Conservation (phyloP, 305 asterid species). For the Plantago lanceolata region DNA sequence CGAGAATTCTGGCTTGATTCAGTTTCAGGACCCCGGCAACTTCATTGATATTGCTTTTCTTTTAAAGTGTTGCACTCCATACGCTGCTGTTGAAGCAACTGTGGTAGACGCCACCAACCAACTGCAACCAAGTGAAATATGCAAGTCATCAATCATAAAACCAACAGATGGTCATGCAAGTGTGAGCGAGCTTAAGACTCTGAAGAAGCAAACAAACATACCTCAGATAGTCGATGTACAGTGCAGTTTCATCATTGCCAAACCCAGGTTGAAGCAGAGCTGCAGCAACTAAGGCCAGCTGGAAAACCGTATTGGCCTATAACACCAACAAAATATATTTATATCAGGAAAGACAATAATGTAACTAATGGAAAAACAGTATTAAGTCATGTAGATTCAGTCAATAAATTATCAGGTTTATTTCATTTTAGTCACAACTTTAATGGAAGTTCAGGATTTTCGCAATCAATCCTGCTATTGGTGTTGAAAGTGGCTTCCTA, state of each 20-base stretch:
- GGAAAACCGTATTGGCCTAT: slow-evolving; percentile 84
- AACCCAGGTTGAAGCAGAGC: slow-evolving; percentile 89
- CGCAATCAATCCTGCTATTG: too few species aligned
- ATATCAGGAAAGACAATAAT: background rate
- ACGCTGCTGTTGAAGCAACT: slow-evolving; percentile 66
- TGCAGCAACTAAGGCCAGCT: slow-evolving; percentile 73
- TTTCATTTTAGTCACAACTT: background rate
- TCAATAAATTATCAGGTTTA: too few species aligned
- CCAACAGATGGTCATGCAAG: background rate
- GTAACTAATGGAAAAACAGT: too few species aligned
- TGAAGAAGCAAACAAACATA: slow-evolving; percentile 22
- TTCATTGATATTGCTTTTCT: slow-evolving; percentile 31
- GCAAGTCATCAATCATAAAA: slow-evolving; percentile 14
- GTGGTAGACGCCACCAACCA: slow-evolving; percentile 87
- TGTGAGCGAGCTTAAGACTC: background rate
- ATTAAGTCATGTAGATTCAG: too few species aligned
- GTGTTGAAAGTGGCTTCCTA: too few species aligned
- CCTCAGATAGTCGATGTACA: slow-evolving; percentile 63
- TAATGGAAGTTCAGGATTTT: too few species aligned
- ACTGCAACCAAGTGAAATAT: slow-evolving; percentile 41
- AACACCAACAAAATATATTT: background rate
- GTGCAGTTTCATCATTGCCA: slow-evolving; percentile 65
- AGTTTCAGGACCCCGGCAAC: slow-evolving; percentile 19
- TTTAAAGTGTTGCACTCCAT: slow-evolving; percentile 65
- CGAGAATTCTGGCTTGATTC: slow-evolving; percentile 4